A percentile compares a stretch with the other conserved stretches of the same genome.
Evolutionary conservation across 208 protist genomes (phyloP).

Genomic region (Trypanosoma congolense): DNA sequence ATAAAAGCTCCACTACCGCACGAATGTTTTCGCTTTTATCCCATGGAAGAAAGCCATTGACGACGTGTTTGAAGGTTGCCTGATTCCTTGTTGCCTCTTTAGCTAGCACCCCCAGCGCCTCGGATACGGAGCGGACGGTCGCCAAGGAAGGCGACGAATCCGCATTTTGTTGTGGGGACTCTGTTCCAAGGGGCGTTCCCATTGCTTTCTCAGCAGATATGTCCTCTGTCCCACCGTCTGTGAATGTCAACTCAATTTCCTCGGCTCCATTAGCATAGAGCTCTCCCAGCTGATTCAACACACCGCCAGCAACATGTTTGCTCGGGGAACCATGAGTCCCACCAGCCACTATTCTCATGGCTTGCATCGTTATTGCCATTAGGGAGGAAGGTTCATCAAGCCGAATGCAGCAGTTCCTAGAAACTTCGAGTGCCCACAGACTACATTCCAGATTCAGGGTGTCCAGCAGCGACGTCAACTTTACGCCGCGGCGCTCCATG

Average conservation of each 20-base stretch:
- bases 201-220: slow-evolving; percentile 10
- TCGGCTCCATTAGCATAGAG: background rate
- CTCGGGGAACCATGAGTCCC: background rate
- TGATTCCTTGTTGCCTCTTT: background rate
- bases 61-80: slow-evolving; percentile 20
- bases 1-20: slow-evolving; percentile 61
- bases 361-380: slow-evolving; percentile 31
- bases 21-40: slow-evolving; percentile 11
- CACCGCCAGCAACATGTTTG: background rate
- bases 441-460: slow-evolving; percentile 9
- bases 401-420: slow-evolving; percentile 20
- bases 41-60: slow-evolving; percentile 10
- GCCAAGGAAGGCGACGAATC: background rate
- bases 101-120: slow-evolving; percentile 18
- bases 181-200: slow-evolving; percentile 13
- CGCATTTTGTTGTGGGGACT: background rate
- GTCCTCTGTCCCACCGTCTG: background rate
- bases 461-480: slow-evolving; percentile 1
- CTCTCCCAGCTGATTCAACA: background rate
- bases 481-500: slow-evolving; percentile 10
- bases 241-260: background rate
- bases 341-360: background rate
- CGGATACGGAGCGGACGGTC: slow-evolving; percentile 11
- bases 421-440: slow-evolving; percentile 12
- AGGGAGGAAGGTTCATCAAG: slow-evolving; percentile 50